A percentile compares a stretch with the other conserved stretches of the same genome.
These are phyloP conservation scores for Vigna unguiculata DNA, from an alignment of 306 rosid species.

Conservation along the genomic window DNA sequence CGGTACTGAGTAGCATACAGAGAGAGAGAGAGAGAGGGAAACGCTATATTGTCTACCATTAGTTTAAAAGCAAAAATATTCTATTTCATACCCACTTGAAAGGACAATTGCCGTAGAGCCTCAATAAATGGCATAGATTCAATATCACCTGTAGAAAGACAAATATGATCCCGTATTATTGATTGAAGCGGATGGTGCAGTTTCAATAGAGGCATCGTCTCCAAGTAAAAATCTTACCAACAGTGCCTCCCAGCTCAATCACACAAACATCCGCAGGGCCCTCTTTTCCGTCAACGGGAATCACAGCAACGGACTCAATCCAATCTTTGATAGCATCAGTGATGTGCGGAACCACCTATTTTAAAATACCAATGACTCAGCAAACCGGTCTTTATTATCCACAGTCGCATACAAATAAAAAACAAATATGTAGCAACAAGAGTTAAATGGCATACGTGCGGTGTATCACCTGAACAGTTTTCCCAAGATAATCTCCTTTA, in stretches of 20 bases:
- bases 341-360: constrained; percentile 97
- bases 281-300: constrained; percentile 88
- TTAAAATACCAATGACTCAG: constrained; percentile 37
- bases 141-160: constrained; percentile 77
- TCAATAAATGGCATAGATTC: constrained; percentile 99
- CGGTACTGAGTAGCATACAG: background rate
- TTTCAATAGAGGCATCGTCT: constrained; percentile 34
- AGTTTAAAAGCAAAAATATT: constrained; percentile 21
- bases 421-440: constrained; percentile 13
- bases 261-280: constrained; percentile 98
- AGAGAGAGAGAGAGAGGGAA: background rate
- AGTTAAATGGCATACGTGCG: constrained; percentile 31
- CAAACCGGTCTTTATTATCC: constrained; percentile 12
- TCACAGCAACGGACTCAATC: constrained; percentile 80
- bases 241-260: constrained; percentile 97
- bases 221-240: constrained; percentile 61
- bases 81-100: constrained; percentile 78
- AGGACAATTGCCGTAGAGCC: constrained; percentile 89
- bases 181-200: constrained; percentile 5
- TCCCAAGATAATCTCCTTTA: constrained; percentile 93
- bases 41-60: constrained; percentile 3
- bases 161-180: constrained; percentile 17
- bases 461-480: constrained; percentile 91
- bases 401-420: background rate
- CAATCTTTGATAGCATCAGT: constrained; percentile 90